Evolutionary conservation across 2,329 filamentous ascomycete genomes (phyloP), one percentile per base, ranked within the genome.

Genomic region (Pestalotiopsis fici): DNA sequence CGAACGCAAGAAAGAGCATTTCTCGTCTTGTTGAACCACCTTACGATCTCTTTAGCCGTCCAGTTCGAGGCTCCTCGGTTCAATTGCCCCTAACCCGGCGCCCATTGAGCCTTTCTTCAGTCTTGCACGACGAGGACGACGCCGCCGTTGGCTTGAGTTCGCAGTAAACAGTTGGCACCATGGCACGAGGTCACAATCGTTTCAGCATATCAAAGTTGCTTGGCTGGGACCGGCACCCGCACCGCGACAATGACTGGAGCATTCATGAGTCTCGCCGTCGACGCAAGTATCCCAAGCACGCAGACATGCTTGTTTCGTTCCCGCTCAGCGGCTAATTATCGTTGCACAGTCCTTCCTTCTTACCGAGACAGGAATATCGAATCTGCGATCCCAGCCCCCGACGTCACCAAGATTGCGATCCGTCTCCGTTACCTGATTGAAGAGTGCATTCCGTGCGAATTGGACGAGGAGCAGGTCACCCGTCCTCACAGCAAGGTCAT

Each of bases 381-480:
- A 55, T 90, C 93, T 12, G 89, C 92, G 31, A 90, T 95, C 43
- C 88, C 93, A 1, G 85, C 95, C 13, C 85, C 87, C 68, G 91
- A 96, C 74, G 95, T 98, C 69, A 98, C 95, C 69, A 95, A 95
- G 77, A 87, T 97, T 66, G 95, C 95, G 28, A 87, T 99, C 18
- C 93, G 94, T 67, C 85, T 99, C 71, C 97, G 95, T 74, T 94
- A 97, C 77, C 90, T 97, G 73, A 90, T 99, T 74, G 94, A 97
- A 80, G 88, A 94, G 77, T 91, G 94, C 66, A 88, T 99, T 28
- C 93, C 95, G 1, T 98, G 93, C 82, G 96, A 99, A 79, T 86
- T 99, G 50, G 91, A 96, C 67, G 89, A 93, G 76, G 85, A 85
- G 4, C 83, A 88, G 66, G 85, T 99, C 76, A 96, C 92, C 3